Evolutionary conservation across 2,329 filamentous ascomycete species (phyloP).

Genomic region (Ophioceras dolichostomum): DNA sequence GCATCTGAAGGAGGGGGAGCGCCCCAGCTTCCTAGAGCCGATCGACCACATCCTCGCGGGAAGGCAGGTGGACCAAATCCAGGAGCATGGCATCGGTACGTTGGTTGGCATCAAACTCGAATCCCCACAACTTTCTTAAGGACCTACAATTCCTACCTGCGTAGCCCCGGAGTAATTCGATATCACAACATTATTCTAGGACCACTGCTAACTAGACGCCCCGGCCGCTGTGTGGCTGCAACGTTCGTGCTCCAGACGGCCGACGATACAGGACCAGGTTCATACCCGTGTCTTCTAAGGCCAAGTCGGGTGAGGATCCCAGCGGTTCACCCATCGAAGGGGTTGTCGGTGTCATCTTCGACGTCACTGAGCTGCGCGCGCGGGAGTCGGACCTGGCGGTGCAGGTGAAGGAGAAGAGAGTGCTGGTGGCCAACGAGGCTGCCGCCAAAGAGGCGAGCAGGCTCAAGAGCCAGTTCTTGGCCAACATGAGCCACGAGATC

Average conservation of each 20-base stretch:
- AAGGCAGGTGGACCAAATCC: constrained; percentile 43
- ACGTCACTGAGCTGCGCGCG: constrained; percentile 60
- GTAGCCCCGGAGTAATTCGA: too few species aligned
- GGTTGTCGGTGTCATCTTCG: constrained; percentile 68
- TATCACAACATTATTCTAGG: too few species aligned
- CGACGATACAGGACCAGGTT: constrained; percentile 63
- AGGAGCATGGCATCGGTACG: constrained; percentile 48
- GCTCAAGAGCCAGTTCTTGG: constrained; percentile 68
- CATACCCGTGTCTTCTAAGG: constrained; percentile 49
- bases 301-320: too few species aligned
- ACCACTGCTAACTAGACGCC: too few species aligned
- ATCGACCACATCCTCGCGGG: constrained; percentile 56
- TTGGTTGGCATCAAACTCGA: too few species aligned
- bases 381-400: constrained; percentile 50
- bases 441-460: constrained; percentile 71
- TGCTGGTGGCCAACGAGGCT: constrained; percentile 60
- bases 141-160: too few species aligned
- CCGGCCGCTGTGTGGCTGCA: too few species aligned
- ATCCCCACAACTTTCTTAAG: too few species aligned
- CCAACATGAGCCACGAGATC: constrained; percentile 75
- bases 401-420: constrained; percentile 57
- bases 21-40: constrained; percentile 38
- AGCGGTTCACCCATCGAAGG: constrained; percentile 43
- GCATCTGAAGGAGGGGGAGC: constrained; percentile 27
- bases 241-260: constrained; percentile 35